phyloP scores from a whole-genome alignment of 2,329 filamentous ascomycete genomes.

The Aspergillus ruber region DNA sequence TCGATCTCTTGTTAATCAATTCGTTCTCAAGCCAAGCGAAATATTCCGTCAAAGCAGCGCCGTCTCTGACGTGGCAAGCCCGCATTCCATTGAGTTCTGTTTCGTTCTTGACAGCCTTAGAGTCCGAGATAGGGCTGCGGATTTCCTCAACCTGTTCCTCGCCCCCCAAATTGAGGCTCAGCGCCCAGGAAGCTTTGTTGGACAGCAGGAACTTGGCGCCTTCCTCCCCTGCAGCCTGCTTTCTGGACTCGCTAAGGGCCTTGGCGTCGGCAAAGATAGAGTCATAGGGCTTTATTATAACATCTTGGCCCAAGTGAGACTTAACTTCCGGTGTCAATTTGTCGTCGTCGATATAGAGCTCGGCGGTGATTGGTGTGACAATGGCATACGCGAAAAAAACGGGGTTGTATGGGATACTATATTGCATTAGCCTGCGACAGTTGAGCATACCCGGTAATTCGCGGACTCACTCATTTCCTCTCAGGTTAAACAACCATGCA shows the following conservation, averaged over 20 bases:
- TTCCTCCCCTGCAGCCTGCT: constrained; percentile 35
- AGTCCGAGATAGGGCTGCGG: constrained; percentile 78
- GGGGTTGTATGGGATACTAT: constrained; percentile 84
- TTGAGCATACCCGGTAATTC: not conserved
- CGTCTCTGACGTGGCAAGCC: constrained; percentile 86
- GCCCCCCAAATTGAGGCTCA: constrained; percentile 79
- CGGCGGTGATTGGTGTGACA: constrained; percentile 68
- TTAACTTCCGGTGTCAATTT: constrained; percentile 67
- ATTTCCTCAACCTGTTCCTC: constrained; percentile 78
- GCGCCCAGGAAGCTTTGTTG: constrained; percentile 85
- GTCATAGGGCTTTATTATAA: constrained; percentile 74
- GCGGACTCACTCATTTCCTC: constrained; percentile 66
- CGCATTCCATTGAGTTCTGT: constrained; percentile 88
- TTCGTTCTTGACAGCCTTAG: constrained; percentile 92
- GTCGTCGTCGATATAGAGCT: constrained; percentile 74
- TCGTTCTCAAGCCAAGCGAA: constrained; percentile 97
- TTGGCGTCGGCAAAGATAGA: constrained; percentile 73
- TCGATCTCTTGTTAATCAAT: constrained; percentile 63
- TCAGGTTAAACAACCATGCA: constrained; percentile 96
- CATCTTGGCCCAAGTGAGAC: constrained; percentile 61
- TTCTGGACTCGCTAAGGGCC: constrained; percentile 49
- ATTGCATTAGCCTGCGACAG: constrained; percentile 4
- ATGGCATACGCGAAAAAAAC: constrained; percentile 97
- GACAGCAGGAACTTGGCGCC: constrained; percentile 71
- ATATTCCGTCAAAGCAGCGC: constrained; percentile 81